These are phyloP conservation scores for Helenozyma baotianmanensis DNA, from an alignment of 805 yeast species.

Conservation along the genomic window DNA sequence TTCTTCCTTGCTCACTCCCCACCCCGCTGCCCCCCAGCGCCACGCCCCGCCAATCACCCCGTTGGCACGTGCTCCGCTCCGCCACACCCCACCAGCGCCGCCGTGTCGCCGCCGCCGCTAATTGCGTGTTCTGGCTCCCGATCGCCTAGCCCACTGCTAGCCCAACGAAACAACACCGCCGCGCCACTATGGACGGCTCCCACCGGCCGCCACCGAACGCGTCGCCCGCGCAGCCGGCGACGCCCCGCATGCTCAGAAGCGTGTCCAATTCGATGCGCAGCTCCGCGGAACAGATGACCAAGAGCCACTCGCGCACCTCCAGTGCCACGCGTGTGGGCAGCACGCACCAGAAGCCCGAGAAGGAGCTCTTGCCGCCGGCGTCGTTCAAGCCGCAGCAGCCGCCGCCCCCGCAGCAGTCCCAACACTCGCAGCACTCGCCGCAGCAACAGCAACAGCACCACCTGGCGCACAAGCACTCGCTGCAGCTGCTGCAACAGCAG, in stretches of 20 bases:
- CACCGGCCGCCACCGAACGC: too few species aligned
- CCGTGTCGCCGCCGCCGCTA: too few species aligned
- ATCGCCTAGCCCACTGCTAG: too few species aligned
- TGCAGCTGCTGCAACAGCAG: slow-evolving; percentile 19
- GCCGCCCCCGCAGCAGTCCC: background rate
- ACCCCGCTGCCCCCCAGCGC: too few species aligned
- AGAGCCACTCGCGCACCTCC: slow-evolving; percentile 1
- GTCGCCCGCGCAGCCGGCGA: too few species aligned
- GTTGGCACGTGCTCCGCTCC: too few species aligned
- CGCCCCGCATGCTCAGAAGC: slow-evolving; percentile 65
- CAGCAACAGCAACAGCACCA: background rate
- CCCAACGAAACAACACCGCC: too few species aligned
- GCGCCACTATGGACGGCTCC: too few species aligned
- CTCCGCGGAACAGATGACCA: slow-evolving; percentile 3
- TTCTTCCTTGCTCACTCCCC: too few species aligned
- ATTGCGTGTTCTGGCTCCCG: too few species aligned
- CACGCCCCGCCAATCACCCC: too few species aligned
- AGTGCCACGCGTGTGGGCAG: slow-evolving; percentile 1
- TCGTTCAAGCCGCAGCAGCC: slow-evolving; percentile 3
- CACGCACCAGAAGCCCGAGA: slow-evolving; percentile 3
- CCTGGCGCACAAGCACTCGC: background rate
- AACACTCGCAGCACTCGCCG: background rate
- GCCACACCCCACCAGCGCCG: too few species aligned
- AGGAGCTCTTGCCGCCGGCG: slow-evolving; percentile 14
- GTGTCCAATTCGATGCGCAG: slow-evolving; percentile 20